A percentile compares a stretch with the other conserved stretches of the same genome.
These are phyloP conservation scores for Ceratocystis harringtonii DNA, from an alignment of 2,329 filamentous ascomycete species.

Conservation along the genomic window DNA sequence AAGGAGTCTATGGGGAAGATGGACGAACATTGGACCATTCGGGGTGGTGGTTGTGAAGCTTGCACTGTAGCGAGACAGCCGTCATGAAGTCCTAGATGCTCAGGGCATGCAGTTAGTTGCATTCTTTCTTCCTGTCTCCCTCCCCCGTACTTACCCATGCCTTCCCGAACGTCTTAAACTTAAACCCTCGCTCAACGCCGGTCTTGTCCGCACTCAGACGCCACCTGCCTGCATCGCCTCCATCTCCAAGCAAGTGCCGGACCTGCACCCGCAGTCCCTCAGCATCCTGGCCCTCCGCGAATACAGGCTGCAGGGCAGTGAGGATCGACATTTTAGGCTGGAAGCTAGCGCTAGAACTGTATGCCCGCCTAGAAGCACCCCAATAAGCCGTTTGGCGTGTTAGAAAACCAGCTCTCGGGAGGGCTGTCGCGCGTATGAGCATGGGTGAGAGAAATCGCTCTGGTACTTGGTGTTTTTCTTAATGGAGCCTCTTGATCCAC, in stretches of 20 bases:
- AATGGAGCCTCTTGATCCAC: too few relatives aligned
- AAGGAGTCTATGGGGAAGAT: background rate
- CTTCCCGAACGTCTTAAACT: constrained; percentile 50
- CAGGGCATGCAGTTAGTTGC: constrained; percentile 26
- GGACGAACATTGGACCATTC: constrained; percentile 57
- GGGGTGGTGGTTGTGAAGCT: constrained; percentile 54
- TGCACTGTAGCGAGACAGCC: constrained; percentile 52
- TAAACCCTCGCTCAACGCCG: constrained; percentile 45
- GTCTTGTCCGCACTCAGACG: constrained; percentile 34
- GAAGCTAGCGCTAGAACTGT: background rate
- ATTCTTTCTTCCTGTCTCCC: too few relatives aligned
- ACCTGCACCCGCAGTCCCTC: constrained; percentile 29
- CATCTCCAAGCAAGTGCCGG: constrained; percentile 24
- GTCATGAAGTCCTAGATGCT: constrained; percentile 49
- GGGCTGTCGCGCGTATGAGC: too few relatives aligned
- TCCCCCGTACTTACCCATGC: constrained; percentile 39
- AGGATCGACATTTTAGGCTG: background rate
- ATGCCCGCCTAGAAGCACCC: background rate
- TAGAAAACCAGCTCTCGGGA: too few relatives aligned
- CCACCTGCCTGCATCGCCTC: constrained; percentile 31
- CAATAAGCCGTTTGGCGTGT: too few relatives aligned
- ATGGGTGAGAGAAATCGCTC: too few relatives aligned
- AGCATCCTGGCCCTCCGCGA: constrained; percentile 33
- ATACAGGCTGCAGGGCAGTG: constrained; percentile 19
- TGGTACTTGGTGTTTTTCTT: too few relatives aligned